phyloP scores from a whole-genome alignment of 176 grass and related monocot species.

The Tillandsia fasciculata region DNA sequence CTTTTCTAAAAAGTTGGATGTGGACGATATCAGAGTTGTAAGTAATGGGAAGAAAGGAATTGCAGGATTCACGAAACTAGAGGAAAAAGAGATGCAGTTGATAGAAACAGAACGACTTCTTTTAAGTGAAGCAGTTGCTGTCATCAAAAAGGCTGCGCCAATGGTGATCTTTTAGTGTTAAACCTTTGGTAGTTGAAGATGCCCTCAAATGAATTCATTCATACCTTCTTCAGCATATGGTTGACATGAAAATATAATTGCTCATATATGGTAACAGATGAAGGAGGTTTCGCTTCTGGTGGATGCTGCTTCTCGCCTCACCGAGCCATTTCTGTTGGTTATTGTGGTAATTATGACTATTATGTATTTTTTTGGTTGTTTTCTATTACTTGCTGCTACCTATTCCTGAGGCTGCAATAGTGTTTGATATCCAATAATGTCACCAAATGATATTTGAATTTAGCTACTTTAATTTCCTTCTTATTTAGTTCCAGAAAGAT shows the following conservation, averaged over 20 bases:
- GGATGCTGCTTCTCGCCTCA: constrained; percentile 85
- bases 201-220: constrained; percentile 49
- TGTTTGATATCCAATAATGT: constrained; percentile 1
- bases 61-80: constrained; percentile 79
- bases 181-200: constrained; percentile 95
- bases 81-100: constrained; percentile 49
- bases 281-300: constrained; percentile 86
- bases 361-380: constrained; percentile 1
- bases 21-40: constrained; percentile 32
- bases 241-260: constrained; percentile 48
- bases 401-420: not conserved
- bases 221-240: constrained; percentile 22
- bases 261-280: constrained; percentile 66
- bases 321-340: constrained; percentile 99
- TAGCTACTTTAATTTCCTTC: not conserved
- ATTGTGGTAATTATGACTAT: constrained; percentile 89
- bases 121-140: constrained; percentile 60
- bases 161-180: constrained; percentile 99
- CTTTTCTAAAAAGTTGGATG: constrained; percentile 31
- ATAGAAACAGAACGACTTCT: constrained; percentile 61
- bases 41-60: constrained; percentile 42
- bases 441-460: not conserved
- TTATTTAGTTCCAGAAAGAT: not conserved
- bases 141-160: constrained; percentile 82
- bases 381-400: not conserved